These are phyloP conservation scores for Saposhnikovia divaricata DNA, from an alignment of 129 eudicot genomes.

Conservation along the genomic window DNA sequence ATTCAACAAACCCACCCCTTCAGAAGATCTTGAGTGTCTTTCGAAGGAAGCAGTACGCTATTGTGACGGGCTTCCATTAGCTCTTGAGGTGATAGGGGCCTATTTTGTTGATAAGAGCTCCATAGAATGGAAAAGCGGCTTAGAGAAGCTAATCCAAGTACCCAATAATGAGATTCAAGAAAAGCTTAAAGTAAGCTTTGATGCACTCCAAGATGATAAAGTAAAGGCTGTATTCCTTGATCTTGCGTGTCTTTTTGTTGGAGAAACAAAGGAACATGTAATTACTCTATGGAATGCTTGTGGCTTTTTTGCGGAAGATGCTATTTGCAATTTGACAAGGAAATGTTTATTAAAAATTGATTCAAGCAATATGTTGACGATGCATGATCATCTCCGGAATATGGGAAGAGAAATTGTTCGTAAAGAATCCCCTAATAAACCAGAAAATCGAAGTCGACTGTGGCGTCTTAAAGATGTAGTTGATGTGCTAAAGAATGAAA, in stretches of 20 bases:
- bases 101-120: background rate
- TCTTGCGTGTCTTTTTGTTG: slow-evolving; percentile 21
- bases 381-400: slow-evolving; percentile 18
- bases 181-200: slow-evolving; percentile 16
- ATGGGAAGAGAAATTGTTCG: slow-evolving; percentile 21
- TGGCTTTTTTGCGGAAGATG: background rate
- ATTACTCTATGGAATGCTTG: background rate
- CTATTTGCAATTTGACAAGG: slow-evolving; percentile 7
- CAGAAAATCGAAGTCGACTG: slow-evolving; percentile 19
- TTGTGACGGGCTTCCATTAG: slow-evolving; percentile 23
- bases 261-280: slow-evolving; percentile 5
- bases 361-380: background rate
- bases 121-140: slow-evolving; percentile 15
- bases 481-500: slow-evolving; percentile 8
- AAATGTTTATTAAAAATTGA: slow-evolving; percentile 18
- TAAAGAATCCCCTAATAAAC: slow-evolving; percentile 18
- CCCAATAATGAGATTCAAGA: slow-evolving; percentile 12
- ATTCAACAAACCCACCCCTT: too few species aligned
- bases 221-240: slow-evolving; percentile 19
- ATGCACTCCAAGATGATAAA: slow-evolving; percentile 13
- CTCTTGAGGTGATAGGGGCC: slow-evolving; percentile 15
- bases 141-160: slow-evolving; percentile 4
- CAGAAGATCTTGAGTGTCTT: too few species aligned
- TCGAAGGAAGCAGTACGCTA: too few species aligned
- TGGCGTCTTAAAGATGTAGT: slow-evolving; percentile 11